Base-by-base conservation (phyloP, 2,329 filamentous ascomycete genomes). In the Phoma sp. region DNA sequence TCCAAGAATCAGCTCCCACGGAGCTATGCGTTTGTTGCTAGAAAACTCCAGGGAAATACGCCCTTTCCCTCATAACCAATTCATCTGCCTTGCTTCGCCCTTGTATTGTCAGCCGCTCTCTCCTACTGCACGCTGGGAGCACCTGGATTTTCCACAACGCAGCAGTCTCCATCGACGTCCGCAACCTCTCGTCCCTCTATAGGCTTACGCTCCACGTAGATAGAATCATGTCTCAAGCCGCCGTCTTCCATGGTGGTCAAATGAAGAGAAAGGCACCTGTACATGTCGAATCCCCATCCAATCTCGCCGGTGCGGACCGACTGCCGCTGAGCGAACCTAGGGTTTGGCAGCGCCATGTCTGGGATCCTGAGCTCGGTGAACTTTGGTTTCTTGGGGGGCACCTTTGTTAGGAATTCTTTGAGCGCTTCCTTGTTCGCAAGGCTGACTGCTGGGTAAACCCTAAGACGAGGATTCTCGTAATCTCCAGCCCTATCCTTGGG, bases 261-360 rank as follows among this genome's bases (percentile, higher is more conserved):
- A n/a, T 47, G 47, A 2, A 62, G 25, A 2, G 44, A 50, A 0
- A 60, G 13, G 25, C 55, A 60, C 1, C 39, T 55, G 8, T 27
- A 15, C n/a, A 9, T 29, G 17, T 62, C 57, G 6, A 57, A 40
- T 0, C 49, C 57, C 55, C 54, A 58, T 0, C 57, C 55, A 25
- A 57, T 49, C 25, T 58, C 38, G n/a, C 51, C 52, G 6, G 35
- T n/a, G 1, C 36, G 35, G 1, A 55, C 51, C 2, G 57, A 54
- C 7, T 57, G 52, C 5, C 49, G 29, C 8, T 15, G 13, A 3
- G 51, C 51, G 6, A 41, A 50, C 0, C 5, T 22, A 2, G 51
- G 45, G 17, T 49, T 49, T 1, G 10, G 12, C 2, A 38, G 12
- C 6, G 3, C 4, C 37, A 15, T 21, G 15, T n/a, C 4, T 9